Conservation (phyloP, 169 alveolate species). For the Cryptosporidium viatorum region DNA sequence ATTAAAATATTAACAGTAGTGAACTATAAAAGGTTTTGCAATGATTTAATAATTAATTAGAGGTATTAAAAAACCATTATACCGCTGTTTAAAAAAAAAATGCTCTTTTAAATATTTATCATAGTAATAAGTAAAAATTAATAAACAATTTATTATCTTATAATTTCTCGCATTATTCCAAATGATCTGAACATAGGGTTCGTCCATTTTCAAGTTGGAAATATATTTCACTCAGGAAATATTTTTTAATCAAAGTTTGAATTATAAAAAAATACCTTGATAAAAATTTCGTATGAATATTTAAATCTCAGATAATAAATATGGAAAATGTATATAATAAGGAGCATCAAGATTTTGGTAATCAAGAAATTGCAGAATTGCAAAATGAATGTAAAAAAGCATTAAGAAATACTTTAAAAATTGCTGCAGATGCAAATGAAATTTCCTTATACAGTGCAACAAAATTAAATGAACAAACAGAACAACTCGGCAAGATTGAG, state of each 20-base stretch:
- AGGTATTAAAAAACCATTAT: neutral
- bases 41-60: too few relatives aligned
- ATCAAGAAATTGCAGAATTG: constrained; percentile 9
- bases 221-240: neutral
- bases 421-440: constrained; percentile 73
- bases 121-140: neutral
- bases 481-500: constrained; percentile 34
- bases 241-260: neutral
- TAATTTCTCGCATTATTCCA: neutral
- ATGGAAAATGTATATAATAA: neutral
- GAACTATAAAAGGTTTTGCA: neutral
- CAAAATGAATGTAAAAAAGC: constrained; percentile 39
- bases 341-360: neutral
- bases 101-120: too few relatives aligned
- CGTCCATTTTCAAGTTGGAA: neutral
- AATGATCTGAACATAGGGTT: constrained; percentile 1
- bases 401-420: constrained; percentile 31
- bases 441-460: constrained; percentile 65
- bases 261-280: neutral
- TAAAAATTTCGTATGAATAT: constrained; percentile 17
- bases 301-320: constrained; percentile 10
- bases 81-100: neutral
- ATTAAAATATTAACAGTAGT: neutral
- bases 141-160: too few relatives aligned
- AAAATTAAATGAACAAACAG: constrained; percentile 64